A percentile compares a stretch with the other conserved stretches of the same genome.
Evolutionary conservation across 2,329 filamentous ascomycete species (phyloP).

Genomic region (Ceratocystis colombiana): DNA sequence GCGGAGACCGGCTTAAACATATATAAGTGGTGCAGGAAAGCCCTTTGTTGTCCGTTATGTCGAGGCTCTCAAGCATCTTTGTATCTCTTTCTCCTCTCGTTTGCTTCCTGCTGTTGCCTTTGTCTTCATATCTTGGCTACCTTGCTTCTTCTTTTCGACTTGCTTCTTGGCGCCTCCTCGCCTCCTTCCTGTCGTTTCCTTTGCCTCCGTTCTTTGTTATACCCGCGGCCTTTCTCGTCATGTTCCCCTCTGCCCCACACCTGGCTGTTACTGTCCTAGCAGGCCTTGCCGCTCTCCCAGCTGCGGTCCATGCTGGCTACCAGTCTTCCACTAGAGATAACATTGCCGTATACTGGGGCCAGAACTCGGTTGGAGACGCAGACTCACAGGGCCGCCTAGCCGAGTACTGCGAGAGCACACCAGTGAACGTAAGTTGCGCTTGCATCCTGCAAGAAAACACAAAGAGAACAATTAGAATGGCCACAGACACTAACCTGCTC

Average conservation of each 20-base stretch:
- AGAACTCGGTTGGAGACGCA: constrained; percentile 33
- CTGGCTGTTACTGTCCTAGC: constrained; percentile 5
- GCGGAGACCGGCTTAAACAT: background rate
- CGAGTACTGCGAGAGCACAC: constrained; percentile 46
- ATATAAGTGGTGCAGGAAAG: background rate
- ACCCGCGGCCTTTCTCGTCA: background rate
- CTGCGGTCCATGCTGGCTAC: constrained; percentile 36
- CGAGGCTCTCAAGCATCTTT: background rate
- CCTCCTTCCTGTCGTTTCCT: background rate
- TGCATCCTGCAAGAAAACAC: background rate
- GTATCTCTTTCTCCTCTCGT: background rate
- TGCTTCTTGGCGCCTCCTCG: background rate
- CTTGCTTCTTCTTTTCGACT: background rate
- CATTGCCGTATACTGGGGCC: constrained; percentile 58
- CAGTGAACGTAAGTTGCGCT: constrained; percentile 37
- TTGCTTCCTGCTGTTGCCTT: background rate
- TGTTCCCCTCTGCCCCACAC: background rate
- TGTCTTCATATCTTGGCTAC: background rate
- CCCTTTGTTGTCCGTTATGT: background rate
- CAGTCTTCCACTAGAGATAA: constrained; percentile 39
- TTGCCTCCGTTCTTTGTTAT: background rate
- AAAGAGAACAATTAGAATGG: constrained; percentile 24
- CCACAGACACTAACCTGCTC: constrained; percentile 4
- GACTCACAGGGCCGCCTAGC: constrained; percentile 45
- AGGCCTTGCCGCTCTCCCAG: constrained; percentile 28